These are phyloP conservation scores for Xylaria arbuscula DNA, from an alignment of 2,329 filamentous ascomycete genomes.

Conservation along the genomic window DNA sequence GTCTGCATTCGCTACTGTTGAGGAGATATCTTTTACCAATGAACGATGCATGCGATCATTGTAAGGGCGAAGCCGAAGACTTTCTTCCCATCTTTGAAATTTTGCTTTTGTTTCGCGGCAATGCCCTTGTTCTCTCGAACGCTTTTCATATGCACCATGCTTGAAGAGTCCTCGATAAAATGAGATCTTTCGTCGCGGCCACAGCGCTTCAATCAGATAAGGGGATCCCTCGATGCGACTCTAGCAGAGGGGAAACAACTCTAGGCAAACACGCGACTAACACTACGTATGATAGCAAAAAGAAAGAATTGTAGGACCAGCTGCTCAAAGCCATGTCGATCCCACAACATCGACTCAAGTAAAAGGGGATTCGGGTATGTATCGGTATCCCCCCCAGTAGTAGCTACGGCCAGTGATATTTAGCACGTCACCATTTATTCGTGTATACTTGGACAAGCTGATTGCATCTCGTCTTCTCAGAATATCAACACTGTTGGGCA, in stretches of 20 bases:
- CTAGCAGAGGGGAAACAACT: conserved; percentile 8
- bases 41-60: not conserved
- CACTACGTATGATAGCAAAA: conserved; percentile 14
- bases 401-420: not conserved
- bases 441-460: not conserved
- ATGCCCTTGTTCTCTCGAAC: conserved; percentile 5
- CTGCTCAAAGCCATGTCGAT: conserved; percentile 18
- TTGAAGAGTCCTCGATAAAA: conserved; percentile 4
- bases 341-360: conserved; percentile 9
- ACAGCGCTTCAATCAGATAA: conserved; percentile 9
- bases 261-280: conserved; percentile 26
- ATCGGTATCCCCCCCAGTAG: not conserved
- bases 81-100: conserved; percentile 7
- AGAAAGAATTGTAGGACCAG: conserved; percentile 11
- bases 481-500: conserved; percentile 19
- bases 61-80: not conserved
- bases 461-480: not conserved
- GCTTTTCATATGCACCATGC: conserved; percentile 11
- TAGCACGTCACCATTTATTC: not conserved
- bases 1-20: conserved; percentile 5
- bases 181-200: not conserved
- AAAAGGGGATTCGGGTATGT: conserved; percentile 11
- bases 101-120: conserved; percentile 32
- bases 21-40: conserved; percentile 4
- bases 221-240: conserved; percentile 19